phyloP scores from a whole-genome alignment of 2,329 filamentous ascomycete species.

The Neopestalotiopsis clavispora region DNA sequence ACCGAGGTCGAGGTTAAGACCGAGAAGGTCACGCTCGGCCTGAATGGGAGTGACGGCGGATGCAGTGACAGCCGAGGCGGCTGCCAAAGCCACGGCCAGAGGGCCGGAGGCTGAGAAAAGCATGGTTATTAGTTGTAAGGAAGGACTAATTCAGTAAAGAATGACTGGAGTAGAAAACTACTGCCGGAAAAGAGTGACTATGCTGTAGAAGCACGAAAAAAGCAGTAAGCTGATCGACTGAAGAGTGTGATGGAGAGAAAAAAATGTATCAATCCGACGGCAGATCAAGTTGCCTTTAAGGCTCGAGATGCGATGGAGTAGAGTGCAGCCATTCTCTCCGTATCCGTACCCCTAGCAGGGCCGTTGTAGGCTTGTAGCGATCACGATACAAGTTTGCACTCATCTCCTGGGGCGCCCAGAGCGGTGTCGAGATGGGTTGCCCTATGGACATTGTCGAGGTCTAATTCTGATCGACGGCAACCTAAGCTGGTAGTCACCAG shows the following conservation, averaged over 20 bases:
- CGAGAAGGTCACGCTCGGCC: slow-evolving; percentile 21
- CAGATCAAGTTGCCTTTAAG: slow-evolving; percentile 1
- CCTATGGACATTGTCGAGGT: not conserved
- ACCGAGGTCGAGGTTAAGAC: slow-evolving; percentile 21
- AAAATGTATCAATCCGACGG: not conserved
- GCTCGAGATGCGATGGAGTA: not conserved
- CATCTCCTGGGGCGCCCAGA: not conserved
- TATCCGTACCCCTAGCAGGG: not conserved
- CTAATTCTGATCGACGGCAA: not conserved
- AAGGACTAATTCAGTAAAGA: slow-evolving; percentile 28
- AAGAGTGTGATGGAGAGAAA: slow-evolving; percentile 5
- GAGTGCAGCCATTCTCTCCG: not conserved
- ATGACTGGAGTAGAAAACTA: slow-evolving; percentile 35
- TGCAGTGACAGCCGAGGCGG: slow-evolving; percentile 31
- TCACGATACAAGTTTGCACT: not conserved
- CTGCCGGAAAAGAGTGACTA: slow-evolving; percentile 29
- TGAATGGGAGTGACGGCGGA: slow-evolving; percentile 22
- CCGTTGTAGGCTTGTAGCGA: not conserved
- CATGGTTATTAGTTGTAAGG: slow-evolving; percentile 27
- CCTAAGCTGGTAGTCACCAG: not conserved
- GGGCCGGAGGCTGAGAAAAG: slow-evolving; percentile 36
- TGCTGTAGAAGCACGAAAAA: slow-evolving; percentile 24
- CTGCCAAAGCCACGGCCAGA: slow-evolving; percentile 35
- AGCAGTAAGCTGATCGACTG: not conserved
- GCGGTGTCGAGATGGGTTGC: not conserved